These are phyloP conservation scores for Talaromyces sp. DNA, from an alignment of 2,329 filamentous ascomycete genomes.

Conservation along the genomic window DNA sequence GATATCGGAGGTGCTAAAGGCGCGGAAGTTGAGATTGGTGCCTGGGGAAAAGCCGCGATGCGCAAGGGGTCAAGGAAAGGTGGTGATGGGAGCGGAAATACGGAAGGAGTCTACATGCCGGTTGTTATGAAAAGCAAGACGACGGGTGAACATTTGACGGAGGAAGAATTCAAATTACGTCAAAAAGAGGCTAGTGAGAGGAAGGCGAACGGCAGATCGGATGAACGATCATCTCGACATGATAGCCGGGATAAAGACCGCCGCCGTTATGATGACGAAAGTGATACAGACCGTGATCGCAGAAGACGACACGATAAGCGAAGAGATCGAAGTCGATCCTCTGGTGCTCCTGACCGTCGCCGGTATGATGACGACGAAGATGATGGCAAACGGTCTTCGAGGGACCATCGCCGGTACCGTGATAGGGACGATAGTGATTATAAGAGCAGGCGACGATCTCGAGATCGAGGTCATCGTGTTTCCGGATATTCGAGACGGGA, in stretches of 20 bases:
- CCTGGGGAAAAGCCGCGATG: constrained; percentile 68
- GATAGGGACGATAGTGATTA: constrained; percentile 31
- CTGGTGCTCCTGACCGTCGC: constrained; percentile 29
- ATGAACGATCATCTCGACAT: constrained; percentile 38
- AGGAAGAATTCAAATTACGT: constrained; percentile 58
- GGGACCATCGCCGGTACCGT: constrained; percentile 26
- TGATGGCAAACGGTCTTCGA: constrained; percentile 24
- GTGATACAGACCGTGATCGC: constrained; percentile 31
- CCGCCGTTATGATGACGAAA: constrained; percentile 34
- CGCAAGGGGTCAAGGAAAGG: constrained; percentile 57
- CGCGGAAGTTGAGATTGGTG: constrained; percentile 69
- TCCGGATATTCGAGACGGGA: constrained; percentile 17
- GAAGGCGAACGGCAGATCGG: constrained; percentile 47
- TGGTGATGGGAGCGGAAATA: constrained; percentile 40
- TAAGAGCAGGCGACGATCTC: constrained; percentile 32
- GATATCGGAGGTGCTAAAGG: constrained; percentile 59
- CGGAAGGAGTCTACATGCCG: constrained; percentile 58
- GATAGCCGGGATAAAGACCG: constrained; percentile 24
- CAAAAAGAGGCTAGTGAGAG: constrained; percentile 51
- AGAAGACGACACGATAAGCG: constrained; percentile 40
- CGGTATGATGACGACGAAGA: constrained; percentile 40
- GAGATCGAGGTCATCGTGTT: constrained; percentile 21
- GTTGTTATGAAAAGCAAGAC: constrained; percentile 60
- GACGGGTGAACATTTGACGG: constrained; percentile 62
- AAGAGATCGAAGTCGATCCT: constrained; percentile 29